A percentile compares a stretch with the other conserved stretches of the same genome.
Evolutionary conservation across 805 yeast genomes (phyloP).

Genomic region (Candida gorgasii): DNA sequence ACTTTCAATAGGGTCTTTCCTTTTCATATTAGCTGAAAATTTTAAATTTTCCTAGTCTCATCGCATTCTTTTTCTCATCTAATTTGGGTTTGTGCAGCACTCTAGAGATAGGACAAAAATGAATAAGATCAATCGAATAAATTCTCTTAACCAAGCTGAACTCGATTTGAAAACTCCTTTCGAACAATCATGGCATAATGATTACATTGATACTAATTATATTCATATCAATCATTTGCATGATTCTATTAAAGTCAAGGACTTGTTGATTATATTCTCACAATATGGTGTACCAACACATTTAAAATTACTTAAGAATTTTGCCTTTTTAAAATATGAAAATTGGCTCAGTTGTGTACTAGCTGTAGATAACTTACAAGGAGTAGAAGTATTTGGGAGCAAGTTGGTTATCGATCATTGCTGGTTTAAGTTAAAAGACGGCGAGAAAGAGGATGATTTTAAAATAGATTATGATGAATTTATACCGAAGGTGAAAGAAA

Average conservation of each 20-base stretch:
- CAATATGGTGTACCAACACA: slow-evolving; percentile 89
- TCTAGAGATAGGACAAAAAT: slow-evolving; percentile 17
- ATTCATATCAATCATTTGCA: slow-evolving; percentile 77
- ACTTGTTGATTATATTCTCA: slow-evolving; percentile 74
- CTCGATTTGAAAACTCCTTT: slow-evolving; percentile 57
- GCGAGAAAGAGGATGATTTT: slow-evolving; percentile 49
- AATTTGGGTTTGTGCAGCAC: slow-evolving; percentile 1
- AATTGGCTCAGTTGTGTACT: slow-evolving; percentile 76
- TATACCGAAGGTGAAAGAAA: slow-evolving; percentile 15
- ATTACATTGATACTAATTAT: slow-evolving; percentile 74
- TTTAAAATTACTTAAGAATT: slow-evolving; percentile 65
- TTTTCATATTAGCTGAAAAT: slow-evolving; percentile 8
- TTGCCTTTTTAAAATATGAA: slow-evolving; percentile 80
- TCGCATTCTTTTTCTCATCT: slow-evolving; percentile 6
- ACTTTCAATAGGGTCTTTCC: slow-evolving; percentile 18
- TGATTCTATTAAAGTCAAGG: slow-evolving; percentile 66
- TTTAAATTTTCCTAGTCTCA: slow-evolving; percentile 6
- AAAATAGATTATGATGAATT: slow-evolving; percentile 24
- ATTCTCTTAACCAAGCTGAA: slow-evolving; percentile 65
- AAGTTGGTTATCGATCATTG: slow-evolving; percentile 69
- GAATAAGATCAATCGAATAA: slow-evolving; percentile 46
- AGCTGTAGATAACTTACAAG: slow-evolving; percentile 89
- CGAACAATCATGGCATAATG: slow-evolving; percentile 86
- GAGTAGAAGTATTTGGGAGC: slow-evolving; percentile 54
- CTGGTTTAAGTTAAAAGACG: slow-evolving; percentile 54